Conservation (phyloP, 2,329 filamentous ascomycete species). For the Emericellopsis cladophorae region DNA sequence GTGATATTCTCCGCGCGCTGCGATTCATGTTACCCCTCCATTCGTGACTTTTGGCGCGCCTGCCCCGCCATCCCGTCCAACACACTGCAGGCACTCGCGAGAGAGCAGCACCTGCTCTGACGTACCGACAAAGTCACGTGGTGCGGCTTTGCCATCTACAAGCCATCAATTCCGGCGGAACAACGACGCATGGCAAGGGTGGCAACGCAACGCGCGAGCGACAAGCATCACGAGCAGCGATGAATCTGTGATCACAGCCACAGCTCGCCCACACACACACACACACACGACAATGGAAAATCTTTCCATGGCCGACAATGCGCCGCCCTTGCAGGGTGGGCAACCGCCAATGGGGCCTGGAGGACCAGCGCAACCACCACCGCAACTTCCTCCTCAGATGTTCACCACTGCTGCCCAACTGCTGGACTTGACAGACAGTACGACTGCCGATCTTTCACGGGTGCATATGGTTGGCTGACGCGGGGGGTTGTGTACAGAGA, state of each 20-base stretch:
- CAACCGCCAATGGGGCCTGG: slow-evolving; percentile 7
- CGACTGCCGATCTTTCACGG: neutral
- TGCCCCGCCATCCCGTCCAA: no score
- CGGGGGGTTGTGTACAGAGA: slow-evolving; percentile 48
- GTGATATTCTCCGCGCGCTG: no score
- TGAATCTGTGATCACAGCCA: neutral
- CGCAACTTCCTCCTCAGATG: slow-evolving; percentile 82
- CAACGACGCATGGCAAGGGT: no score
- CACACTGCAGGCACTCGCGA: no score
- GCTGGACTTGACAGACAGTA: slow-evolving; percentile 94
- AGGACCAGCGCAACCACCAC: slow-evolving; percentile 35
- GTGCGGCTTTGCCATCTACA: no score
- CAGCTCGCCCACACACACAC: neutral
- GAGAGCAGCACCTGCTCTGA: no score
- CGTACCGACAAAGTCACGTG: no score
- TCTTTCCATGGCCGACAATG: slow-evolving; percentile 32
- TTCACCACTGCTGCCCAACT: slow-evolving; percentile 96
- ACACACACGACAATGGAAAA: slow-evolving; percentile 32
- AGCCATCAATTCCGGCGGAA: no score
- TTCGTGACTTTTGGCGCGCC: no score
- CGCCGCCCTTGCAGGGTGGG: slow-evolving; percentile 25
- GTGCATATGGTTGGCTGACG: slow-evolving; percentile 8
- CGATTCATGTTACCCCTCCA: no score
- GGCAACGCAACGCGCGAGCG: no score
- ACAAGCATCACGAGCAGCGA: no score